A percentile compares a stretch with the other conserved stretches of the same genome.
These are phyloP conservation scores for Geotrichum histeridarum DNA, from an alignment of 1,139 yeast genomes.

Conservation along the genomic window DNA sequence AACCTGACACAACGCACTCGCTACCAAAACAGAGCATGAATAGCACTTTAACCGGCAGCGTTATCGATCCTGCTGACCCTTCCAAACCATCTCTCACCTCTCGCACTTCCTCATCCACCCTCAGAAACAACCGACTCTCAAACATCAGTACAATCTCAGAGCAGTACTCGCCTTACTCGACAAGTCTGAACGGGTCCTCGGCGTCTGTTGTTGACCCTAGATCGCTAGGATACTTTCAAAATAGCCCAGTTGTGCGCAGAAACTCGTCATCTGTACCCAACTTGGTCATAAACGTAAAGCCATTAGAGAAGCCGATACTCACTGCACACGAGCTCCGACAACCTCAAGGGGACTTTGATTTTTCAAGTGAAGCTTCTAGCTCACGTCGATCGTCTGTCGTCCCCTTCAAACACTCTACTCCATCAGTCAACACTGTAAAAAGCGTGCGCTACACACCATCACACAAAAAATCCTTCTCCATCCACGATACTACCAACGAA, in stretches of 20 bases:
- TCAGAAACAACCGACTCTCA: background rate
- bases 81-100: background rate
- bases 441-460: constrained; percentile 4
- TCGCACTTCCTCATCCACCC: background rate
- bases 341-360: constrained; percentile 1
- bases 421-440: background rate
- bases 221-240: constrained; percentile 15
- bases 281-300: constrained; percentile 7
- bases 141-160: constrained; percentile 1
- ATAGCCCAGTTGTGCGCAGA: constrained; percentile 9
- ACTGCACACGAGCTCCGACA: background rate
- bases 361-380: constrained; percentile 6
- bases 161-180: background rate
- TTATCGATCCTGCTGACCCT: background rate
- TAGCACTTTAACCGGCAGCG: too few relatives aligned
- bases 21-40: background rate
- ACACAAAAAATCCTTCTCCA: constrained; percentile 14
- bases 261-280: constrained; percentile 15
- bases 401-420: constrained; percentile 1
- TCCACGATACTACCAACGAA: constrained; percentile 1
- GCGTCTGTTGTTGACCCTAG: constrained; percentile 13
- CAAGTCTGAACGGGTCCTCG: background rate
- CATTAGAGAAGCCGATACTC: background rate
- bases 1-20: background rate
- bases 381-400: constrained; percentile 1